These are phyloP conservation scores for Eucalyptus marginata DNA, from an alignment of 345 rosid genomes.

Conservation along the genomic window DNA sequence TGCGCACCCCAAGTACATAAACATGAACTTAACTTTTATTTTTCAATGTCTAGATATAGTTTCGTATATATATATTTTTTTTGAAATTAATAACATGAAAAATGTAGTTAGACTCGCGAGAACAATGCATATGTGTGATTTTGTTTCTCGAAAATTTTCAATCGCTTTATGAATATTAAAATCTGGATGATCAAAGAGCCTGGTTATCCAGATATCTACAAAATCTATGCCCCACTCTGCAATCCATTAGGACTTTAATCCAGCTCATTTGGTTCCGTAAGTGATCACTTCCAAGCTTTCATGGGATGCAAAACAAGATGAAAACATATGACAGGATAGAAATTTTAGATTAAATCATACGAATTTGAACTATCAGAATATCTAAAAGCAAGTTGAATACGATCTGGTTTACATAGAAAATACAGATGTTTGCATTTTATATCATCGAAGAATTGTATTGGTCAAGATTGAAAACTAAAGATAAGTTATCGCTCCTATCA, in stretches of 20 bases:
- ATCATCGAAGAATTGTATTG: background rate
- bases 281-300: background rate
- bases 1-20: background rate
- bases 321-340: background rate
- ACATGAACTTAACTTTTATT: background rate
- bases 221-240: conserved; percentile 30
- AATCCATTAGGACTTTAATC: background rate
- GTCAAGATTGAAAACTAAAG: background rate
- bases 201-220: conserved; percentile 8
- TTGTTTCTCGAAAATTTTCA: background rate
- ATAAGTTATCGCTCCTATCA: background rate
- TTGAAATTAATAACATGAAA: background rate
- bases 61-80: background rate
- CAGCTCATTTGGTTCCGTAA: conserved; percentile 1
- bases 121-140: conserved; percentile 18
- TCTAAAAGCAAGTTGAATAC: background rate
- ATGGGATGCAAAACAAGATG: background rate
- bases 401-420: background rate
- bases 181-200: background rate
- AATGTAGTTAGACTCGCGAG: conserved; percentile 12
- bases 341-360: background rate
- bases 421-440: background rate
- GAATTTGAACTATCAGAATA: background rate
- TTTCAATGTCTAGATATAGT: background rate
- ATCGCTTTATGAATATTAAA: background rate